These are phyloP conservation scores for Plasmodium chabaudi DNA, from an alignment of 169 alveolate species.

Conservation along the genomic window DNA sequence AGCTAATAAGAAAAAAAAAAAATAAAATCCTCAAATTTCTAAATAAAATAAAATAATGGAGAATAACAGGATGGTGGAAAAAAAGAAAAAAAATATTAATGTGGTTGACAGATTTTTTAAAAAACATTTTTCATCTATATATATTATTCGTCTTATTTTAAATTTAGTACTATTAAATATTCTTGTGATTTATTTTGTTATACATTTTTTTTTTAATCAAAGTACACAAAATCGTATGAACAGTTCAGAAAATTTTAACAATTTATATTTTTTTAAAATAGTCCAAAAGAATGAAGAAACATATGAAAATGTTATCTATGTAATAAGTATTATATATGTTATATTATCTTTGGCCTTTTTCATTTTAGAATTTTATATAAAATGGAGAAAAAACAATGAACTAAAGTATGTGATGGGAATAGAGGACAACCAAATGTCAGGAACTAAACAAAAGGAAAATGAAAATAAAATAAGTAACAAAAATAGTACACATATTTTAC, in stretches of 20 bases:
- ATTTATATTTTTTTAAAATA: neutral
- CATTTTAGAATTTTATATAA: constrained; percentile 7
- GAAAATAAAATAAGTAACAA: too few species aligned
- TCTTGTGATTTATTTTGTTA: constrained; percentile 1
- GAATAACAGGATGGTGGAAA: neutral
- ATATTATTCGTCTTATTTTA: constrained; percentile 17
- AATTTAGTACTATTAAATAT: constrained; percentile 30
- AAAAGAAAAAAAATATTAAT: neutral
- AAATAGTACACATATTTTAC: too few species aligned
- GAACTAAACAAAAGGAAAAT: too few species aligned
- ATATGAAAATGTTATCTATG: neutral
- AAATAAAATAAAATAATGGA: neutral
- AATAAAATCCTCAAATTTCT: too few species aligned
- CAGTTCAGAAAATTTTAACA: neutral
- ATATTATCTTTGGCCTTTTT: neutral
- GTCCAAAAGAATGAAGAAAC: neutral
- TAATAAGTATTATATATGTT: constrained; percentile 1
- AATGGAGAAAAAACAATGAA: neutral
- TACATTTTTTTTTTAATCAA: neutral
- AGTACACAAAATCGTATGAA: neutral
- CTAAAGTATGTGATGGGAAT: neutral
- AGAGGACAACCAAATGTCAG: too few species aligned
- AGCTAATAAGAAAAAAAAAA: too few species aligned
- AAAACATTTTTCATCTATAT: neutral
- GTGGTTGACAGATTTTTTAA: neutral